phyloP scores from a whole-genome alignment of 352 stramenopile genomes.

The Phytophthora pistaciae region DNA sequence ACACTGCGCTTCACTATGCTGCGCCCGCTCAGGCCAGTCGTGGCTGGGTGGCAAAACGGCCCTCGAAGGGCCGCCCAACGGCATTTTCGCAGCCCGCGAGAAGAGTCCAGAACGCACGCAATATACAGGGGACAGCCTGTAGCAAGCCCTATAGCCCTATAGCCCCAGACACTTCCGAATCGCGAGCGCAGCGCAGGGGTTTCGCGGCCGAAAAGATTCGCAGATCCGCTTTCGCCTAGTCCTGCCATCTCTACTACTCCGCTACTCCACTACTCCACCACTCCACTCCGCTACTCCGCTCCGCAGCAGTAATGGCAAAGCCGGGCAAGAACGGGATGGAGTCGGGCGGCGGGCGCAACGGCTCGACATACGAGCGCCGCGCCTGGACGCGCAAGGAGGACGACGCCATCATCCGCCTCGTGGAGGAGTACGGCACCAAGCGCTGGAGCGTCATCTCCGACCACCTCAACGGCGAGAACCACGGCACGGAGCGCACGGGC shows the following conservation, averaged over 20 bases:
- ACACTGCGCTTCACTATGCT: conserved; percentile 15
- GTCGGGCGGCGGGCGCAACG: conserved; percentile 23
- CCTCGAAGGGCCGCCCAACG: conserved; percentile 34
- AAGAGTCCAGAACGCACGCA: conserved; percentile 19
- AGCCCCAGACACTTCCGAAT: conserved; percentile 21
- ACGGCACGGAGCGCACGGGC: conserved; percentile 84
- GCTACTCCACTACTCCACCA: not conserved
- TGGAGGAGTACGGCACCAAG: conserved; percentile 90
- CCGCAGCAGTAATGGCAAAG: conserved; percentile 61
- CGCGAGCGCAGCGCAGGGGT: conserved; percentile 15
- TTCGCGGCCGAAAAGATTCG: conserved; percentile 40
- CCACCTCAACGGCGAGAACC: conserved; percentile 86
- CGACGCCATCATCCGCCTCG: conserved; percentile 85
- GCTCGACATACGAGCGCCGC: conserved; percentile 83
- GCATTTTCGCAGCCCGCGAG: conserved; percentile 29
- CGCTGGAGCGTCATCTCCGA: conserved; percentile 90
- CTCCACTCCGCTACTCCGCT: not conserved
- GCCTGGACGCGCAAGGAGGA: conserved; percentile 90
- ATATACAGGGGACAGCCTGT: conserved; percentile 12
- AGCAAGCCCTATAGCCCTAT: not conserved
- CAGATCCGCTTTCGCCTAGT: conserved; percentile 35
- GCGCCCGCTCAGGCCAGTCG: not conserved
- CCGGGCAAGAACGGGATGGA: conserved; percentile 58
- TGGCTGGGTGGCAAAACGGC: conserved; percentile 20
- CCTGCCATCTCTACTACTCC: not conserved